Evolutionary conservation across 2,329 filamentous ascomycete species (phyloP).

Genomic region (Cercospora sp.): DNA sequence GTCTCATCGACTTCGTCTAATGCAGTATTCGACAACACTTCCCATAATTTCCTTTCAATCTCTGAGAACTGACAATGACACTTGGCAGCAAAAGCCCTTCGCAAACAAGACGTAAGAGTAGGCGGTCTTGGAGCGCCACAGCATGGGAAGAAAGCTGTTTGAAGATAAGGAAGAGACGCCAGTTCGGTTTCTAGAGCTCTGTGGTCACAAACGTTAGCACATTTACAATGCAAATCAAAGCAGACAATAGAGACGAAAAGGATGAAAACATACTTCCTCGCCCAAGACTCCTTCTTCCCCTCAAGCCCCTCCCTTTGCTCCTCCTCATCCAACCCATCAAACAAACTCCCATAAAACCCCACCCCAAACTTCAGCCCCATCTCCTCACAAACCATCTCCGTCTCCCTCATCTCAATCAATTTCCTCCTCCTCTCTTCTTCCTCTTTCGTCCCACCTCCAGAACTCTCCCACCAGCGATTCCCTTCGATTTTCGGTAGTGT

Average conservation of each 20-base stretch:
- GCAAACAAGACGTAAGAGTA: constrained; percentile 34
- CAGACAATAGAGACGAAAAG: neutral
- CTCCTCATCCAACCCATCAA: constrained; percentile 17
- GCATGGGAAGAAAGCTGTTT: constrained; percentile 16
- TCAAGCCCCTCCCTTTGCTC: neutral
- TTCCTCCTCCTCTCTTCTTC: neutral
- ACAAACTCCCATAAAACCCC: constrained; percentile 33
- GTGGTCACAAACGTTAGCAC: neutral
- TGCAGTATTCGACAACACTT: constrained; percentile 30
- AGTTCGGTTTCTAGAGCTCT: constrained; percentile 33
- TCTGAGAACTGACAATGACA: constrained; percentile 26
- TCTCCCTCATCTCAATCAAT: constrained; percentile 30
- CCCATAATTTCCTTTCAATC: constrained; percentile 37
- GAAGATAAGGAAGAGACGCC: constrained; percentile 25
- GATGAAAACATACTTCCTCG: constrained; percentile 29
- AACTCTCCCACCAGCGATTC: neutral
- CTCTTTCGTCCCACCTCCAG: neutral
- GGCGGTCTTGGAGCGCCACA: constrained; percentile 22
- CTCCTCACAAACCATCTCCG: constrained; percentile 39
- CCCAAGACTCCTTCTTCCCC: constrained; percentile 17
- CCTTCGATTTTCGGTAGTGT: neutral
- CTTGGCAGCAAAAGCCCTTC: constrained; percentile 33
- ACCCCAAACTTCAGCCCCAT: constrained; percentile 36
- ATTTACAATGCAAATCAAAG: neutral
- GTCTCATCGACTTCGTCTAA: constrained; percentile 33